A percentile compares a stretch with the other conserved stretches of the same genome.
Conservation (phyloP, 805 yeast species). For the Cyberlindnera meyerae region DNA sequence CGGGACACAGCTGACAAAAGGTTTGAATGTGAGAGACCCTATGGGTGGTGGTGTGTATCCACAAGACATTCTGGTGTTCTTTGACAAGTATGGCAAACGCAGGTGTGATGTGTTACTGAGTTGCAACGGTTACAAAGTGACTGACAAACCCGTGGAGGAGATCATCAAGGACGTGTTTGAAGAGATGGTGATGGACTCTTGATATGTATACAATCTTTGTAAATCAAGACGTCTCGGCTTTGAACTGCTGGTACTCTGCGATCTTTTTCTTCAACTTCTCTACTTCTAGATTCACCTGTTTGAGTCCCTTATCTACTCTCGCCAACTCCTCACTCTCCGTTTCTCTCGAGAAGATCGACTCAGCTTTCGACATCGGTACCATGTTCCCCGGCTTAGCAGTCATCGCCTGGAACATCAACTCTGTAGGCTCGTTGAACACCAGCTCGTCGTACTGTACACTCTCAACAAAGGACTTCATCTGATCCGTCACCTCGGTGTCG, state of each 20-base stretch:
- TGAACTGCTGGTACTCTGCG: conserved; percentile 21
- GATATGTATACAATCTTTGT: too few species aligned
- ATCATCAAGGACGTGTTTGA: conserved; percentile 19
- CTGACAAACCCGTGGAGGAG: conserved; percentile 13
- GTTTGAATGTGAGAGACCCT: conserved; percentile 23
- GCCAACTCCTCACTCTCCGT: conserved; percentile 64
- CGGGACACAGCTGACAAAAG: conserved; percentile 14
- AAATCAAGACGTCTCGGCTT: conserved; percentile 3
- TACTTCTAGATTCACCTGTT: conserved; percentile 40
- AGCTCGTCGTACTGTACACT: conserved; percentile 78
- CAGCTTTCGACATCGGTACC: conserved; percentile 37
- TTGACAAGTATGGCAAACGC: conserved; percentile 17
- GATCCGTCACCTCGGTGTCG: conserved; percentile 27
- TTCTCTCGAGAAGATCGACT: conserved; percentile 41
- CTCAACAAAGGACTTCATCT: conserved; percentile 40
- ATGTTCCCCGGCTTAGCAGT: conserved; percentile 62
- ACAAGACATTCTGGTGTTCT: conserved; percentile 20
- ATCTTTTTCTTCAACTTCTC: conserved; percentile 37
- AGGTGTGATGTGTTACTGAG: conserved; percentile 15
- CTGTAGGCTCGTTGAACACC: conserved; percentile 95
- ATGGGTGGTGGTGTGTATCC: conserved; percentile 28
- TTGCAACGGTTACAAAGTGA: conserved; percentile 7
- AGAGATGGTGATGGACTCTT: conserved; percentile 10
- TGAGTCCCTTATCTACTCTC: conserved; percentile 43
- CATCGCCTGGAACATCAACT: conserved; percentile 71